phyloP scores from a whole-genome alignment of 345 rosid genomes.

The Cardamine occulta region DNA sequence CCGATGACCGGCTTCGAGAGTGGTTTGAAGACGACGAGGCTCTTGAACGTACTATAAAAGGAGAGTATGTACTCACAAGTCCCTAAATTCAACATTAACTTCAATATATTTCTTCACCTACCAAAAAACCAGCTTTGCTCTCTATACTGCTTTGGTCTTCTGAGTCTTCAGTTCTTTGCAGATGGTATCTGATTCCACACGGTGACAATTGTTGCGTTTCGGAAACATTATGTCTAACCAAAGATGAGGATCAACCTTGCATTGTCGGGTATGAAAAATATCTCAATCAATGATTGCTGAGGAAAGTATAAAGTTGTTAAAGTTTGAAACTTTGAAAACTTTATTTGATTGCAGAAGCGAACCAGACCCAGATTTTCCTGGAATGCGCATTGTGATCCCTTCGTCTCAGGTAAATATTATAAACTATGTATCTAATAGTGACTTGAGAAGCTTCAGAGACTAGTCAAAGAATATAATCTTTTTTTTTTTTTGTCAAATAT shows the following conservation, averaged over 20 bases:
- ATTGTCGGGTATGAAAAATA: constrained; percentile 59
- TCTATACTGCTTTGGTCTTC: neutral
- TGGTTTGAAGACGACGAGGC: constrained; percentile 74
- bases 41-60: constrained; percentile 73
- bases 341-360: constrained; percentile 58
- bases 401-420: constrained; percentile 56
- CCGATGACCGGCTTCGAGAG: constrained; percentile 45
- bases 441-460: constrained; percentile 1
- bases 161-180: constrained; percentile 38
- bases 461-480: neutral
- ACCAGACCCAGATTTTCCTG: constrained; percentile 54
- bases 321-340: neutral
- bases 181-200: constrained; percentile 72
- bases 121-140: neutral
- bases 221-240: constrained; percentile 56
- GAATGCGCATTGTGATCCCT: constrained; percentile 59
- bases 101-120: neutral
- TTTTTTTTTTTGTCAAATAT: neutral
- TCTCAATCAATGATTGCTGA: neutral
- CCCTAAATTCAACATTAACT: neutral
- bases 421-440: neutral
- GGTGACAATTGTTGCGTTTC: constrained; percentile 52
- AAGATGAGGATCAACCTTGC: constrained; percentile 63
- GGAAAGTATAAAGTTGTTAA: neutral
- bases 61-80: constrained; percentile 64